Base-by-base conservation (phyloP, 148 eudicot species). In the Mesembryanthemum crystallinum region DNA sequence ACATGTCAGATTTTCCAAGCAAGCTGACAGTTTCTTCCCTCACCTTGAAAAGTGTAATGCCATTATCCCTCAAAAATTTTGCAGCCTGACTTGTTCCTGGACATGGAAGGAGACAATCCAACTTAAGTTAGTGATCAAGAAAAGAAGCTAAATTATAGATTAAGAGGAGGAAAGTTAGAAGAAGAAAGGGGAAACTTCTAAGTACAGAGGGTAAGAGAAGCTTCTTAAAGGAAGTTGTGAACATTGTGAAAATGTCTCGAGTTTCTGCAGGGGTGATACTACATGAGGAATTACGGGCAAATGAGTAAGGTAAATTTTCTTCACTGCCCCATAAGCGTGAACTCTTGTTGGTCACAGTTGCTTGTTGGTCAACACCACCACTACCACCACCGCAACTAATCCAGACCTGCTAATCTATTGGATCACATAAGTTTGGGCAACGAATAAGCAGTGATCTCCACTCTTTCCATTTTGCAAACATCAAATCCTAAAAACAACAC, bases 81-180 rank as follows among this genome's bases (percentile, higher is more conserved):
- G 98, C 86, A 65, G 97, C 97, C 49, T 89, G 74, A 84, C 97
- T 94, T 72, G 95, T 91, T 72, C 98, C 98, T 92, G 81, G 32
- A 80, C 63, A 73, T 42, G 28, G 66, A 59, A 75, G 61, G 43
- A 52, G n/a, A n/a, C 33, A 0, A 24, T 39, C 43, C 30, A 0
- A 32, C 28, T 5, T 64, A 64, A 78, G 59, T 67, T 27, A 49
- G 62, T 55, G 66, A 51, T 27, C 64, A 30, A 43, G 28, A 21
- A 49, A 45, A 45, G 33, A 74, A 1, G 18, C 49, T 18, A 52
- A 51, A 10, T 67, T 28, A 37, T 2, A 49, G 17, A 52, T 49
- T 28, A 30, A 43, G 1, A n/a, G 29, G 1, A 23, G 33, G 0
- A 3, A 37, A 24, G 7, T 0, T 10, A 11, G 4, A 14, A 13